phyloP scores from a whole-genome alignment of 2,329 filamentous ascomycete genomes.

The Samsoniella hepiali region DNA sequence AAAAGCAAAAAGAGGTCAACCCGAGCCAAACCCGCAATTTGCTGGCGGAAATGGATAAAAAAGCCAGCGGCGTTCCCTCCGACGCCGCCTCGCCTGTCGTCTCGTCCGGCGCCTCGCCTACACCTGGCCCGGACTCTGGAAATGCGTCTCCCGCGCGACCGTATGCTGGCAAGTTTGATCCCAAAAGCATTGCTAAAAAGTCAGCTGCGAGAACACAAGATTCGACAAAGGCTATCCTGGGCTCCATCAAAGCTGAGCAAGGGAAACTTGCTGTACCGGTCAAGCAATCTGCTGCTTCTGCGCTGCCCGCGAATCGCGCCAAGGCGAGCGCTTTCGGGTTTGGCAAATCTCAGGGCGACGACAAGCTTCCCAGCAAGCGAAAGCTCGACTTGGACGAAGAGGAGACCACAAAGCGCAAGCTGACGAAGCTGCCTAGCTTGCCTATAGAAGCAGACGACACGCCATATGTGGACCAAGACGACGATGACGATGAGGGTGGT shows the following conservation, averaged over 20 bases:
- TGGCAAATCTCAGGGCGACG: conserved; percentile 61
- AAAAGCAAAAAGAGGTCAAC: conserved; percentile 66
- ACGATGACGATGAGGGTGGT: conserved; percentile 69
- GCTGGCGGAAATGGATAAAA: conserved; percentile 71
- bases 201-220: conserved; percentile 57
- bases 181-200: conserved; percentile 82
- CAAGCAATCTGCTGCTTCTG: conserved; percentile 43
- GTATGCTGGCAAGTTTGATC: conserved; percentile 79
- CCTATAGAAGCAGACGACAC: conserved; percentile 62
- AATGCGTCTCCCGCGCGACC: conserved; percentile 51
- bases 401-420: conserved; percentile 78
- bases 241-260: conserved; percentile 42
- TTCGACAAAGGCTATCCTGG: conserved; percentile 48
- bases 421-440: conserved; percentile 83
- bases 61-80: conserved; percentile 47
- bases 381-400: conserved; percentile 86
- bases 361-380: conserved; percentile 64
- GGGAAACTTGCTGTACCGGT: conserved; percentile 32
- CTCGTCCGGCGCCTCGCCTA: conserved; percentile 50
- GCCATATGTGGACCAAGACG: conserved; percentile 60
- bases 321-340: conserved; percentile 86
- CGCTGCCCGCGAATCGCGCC: conserved; percentile 63
- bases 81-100: conserved; percentile 48
- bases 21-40: conserved; percentile 64
- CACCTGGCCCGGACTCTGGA: conserved; percentile 40